These are phyloP conservation scores for Vicia faba DNA, from an alignment of 306 rosid genomes.

Conservation along the genomic window DNA sequence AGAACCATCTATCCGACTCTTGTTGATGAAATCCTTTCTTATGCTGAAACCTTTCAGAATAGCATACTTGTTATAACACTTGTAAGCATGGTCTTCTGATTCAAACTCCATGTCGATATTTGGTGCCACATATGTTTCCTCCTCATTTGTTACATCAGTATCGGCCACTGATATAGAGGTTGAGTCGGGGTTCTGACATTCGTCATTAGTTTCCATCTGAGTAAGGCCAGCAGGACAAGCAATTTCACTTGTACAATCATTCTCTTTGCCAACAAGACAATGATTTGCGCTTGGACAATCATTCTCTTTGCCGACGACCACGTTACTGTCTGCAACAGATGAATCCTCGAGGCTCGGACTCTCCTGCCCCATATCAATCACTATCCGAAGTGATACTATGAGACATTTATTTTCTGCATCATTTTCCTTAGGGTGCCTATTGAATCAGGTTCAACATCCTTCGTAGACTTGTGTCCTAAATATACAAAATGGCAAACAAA, in stretches of 20 bases:
- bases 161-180: conserved; percentile 30
- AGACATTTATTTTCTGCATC: conserved; percentile 32
- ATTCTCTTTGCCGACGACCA: conserved; percentile 38
- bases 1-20: conserved; percentile 55
- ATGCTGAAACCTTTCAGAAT: conserved; percentile 62
- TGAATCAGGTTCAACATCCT: conserved; percentile 35
- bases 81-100: conserved; percentile 66
- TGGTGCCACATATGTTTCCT: conserved; percentile 40
- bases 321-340: conserved; percentile 28
- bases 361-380: conserved; percentile 32
- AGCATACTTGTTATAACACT: conserved; percentile 59
- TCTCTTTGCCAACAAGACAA: conserved; percentile 37
- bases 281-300: conserved; percentile 35
- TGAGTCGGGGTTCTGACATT: conserved; percentile 34
- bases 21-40: conserved; percentile 68
- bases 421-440: conserved; percentile 29
- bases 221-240: conserved; percentile 35
- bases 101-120: conserved; percentile 59
- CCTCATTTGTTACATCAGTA: conserved; percentile 35
- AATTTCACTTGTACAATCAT: conserved; percentile 36
- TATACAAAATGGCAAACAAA: conserved; percentile 1
- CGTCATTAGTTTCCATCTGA: conserved; percentile 44
- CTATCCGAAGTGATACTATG: conserved; percentile 33
- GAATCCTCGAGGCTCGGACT: conserved; percentile 36
- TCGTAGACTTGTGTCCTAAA: conserved; percentile 43